phyloP scores from a whole-genome alignment of 495 filamentous ascomycete genomes.

The Penicillium ochrochloron region DNA sequence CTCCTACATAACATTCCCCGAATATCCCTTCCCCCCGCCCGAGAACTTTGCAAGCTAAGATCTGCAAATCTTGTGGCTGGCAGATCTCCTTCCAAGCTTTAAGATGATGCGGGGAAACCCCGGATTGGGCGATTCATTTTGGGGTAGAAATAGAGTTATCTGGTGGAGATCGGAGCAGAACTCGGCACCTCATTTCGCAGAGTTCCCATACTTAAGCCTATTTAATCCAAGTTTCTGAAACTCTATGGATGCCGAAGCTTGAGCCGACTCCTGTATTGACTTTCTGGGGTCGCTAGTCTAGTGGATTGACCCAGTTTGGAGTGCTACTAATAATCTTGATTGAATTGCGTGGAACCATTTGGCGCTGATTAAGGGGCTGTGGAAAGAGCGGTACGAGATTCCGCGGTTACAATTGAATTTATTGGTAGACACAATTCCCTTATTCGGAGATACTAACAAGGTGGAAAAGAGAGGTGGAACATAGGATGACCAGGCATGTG shows the following conservation, averaged over 20 bases:
- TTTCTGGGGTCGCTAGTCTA: slow-evolving; percentile 5
- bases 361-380: not conserved
- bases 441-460: not conserved
- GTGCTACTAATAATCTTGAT: not conserved
- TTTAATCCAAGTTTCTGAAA: not conserved
- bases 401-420: not conserved
- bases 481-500: not conserved
- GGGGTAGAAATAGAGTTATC: slow-evolving; percentile 7
- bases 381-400: not conserved
- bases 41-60: not conserved
- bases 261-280: slow-evolving; percentile 5
- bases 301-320: not conserved
- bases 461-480: not conserved
- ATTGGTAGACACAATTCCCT: not conserved
- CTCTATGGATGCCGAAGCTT: slow-evolving; percentile 2
- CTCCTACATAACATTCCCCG: not conserved
- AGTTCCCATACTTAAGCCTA: not conserved
- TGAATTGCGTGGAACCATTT: not conserved
- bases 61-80: not conserved
- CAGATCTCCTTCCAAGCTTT: not conserved
- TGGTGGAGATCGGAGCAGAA: slow-evolving; percentile 7
- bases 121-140: not conserved
- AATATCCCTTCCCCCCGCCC: not conserved
- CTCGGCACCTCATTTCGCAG: not conserved
- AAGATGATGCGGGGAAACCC: slow-evolving; percentile 7